These are phyloP conservation scores for Nicotiana obtusifolia DNA, from an alignment of 257 asterid genomes.

Conservation along the genomic window DNA sequence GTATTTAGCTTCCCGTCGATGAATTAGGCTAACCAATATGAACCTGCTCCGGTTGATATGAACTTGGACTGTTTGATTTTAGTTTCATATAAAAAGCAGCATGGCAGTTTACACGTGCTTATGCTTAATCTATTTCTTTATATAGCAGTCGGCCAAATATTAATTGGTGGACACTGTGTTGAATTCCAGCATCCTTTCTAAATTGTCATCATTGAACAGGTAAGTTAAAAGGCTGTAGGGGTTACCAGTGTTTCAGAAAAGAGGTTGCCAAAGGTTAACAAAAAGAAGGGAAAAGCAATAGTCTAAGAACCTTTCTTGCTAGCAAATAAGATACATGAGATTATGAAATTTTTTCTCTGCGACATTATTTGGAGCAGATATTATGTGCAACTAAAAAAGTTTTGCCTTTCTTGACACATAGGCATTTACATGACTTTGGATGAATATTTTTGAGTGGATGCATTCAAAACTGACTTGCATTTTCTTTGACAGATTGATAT, in stretches of 20 bases:
- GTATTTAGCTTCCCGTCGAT: too few species aligned
- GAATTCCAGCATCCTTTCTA: too few species aligned
- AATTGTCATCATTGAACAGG: too few species aligned
- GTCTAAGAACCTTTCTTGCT: conserved; percentile 7
- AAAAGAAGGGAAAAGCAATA: background rate
- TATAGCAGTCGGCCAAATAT: too few species aligned
- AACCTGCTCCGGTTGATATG: too few species aligned
- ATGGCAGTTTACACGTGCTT: too few species aligned
- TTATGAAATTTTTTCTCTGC: background rate
- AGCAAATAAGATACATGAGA: conserved; percentile 1
- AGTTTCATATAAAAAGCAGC: too few species aligned
- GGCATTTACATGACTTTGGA: background rate
- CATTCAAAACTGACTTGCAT: conserved; percentile 23
- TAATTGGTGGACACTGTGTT: too few species aligned
- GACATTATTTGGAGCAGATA: background rate
- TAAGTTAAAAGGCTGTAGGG: too few species aligned
- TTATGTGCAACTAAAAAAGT: background rate
- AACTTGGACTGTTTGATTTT: too few species aligned
- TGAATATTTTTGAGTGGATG: background rate
- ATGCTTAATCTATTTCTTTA: too few species aligned
- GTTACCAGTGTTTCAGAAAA: background rate
- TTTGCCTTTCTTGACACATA: background rate
- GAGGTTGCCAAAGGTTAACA: background rate
- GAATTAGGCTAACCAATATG: too few species aligned
- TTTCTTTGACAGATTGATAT: conserved; percentile 64